A percentile compares a stretch with the other conserved stretches of the same genome.
Evolutionary conservation across 148 eudicot genomes (phyloP).

Genomic region (Persicaria maculosa): DNA sequence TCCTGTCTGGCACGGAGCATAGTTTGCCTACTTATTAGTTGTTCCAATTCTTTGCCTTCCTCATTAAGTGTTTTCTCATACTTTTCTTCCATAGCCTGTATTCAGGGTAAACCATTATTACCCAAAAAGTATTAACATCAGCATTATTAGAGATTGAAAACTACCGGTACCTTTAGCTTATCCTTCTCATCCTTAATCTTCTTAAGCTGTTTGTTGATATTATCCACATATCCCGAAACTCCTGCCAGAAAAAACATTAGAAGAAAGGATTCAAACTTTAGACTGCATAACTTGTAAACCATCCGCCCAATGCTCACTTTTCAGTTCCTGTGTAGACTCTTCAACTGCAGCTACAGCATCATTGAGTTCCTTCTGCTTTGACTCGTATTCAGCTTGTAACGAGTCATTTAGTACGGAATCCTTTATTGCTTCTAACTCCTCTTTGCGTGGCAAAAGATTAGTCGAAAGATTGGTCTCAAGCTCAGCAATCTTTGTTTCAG

Average conservation of each 20-base stretch:
- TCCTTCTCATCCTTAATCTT: slow-evolving; percentile 60
- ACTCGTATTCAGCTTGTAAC: slow-evolving; percentile 53
- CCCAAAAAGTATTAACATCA: slow-evolving; percentile 12
- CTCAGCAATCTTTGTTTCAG: slow-evolving; percentile 84
- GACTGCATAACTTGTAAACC: neutral
- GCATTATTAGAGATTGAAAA: slow-evolving; percentile 12
- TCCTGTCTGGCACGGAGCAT: slow-evolving; percentile 83
- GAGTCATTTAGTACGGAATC: slow-evolving; percentile 53
- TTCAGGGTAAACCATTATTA: slow-evolving; percentile 15
- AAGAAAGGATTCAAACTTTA: neutral
- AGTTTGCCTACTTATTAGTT: slow-evolving; percentile 67
- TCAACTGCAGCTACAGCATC: slow-evolving; percentile 63
- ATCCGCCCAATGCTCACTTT: slow-evolving; percentile 32
- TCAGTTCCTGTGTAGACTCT: slow-evolving; percentile 57
- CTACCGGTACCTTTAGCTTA: slow-evolving; percentile 58
- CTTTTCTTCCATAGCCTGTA: slow-evolving; percentile 65
- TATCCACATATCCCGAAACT: slow-evolving; percentile 50
- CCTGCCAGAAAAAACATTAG: slow-evolving; percentile 30
- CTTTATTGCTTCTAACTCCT: slow-evolving; percentile 74
- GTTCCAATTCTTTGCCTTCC: slow-evolving; percentile 89
- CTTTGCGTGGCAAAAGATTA: slow-evolving; percentile 72
- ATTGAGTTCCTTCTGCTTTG: slow-evolving; percentile 60
- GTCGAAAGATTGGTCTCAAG: slow-evolving; percentile 93
- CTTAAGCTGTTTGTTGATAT: slow-evolving; percentile 48
- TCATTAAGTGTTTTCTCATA: slow-evolving; percentile 67